phyloP scores from a whole-genome alignment of 495 filamentous ascomycete species.

The Pyronema omphalodes region DNA sequence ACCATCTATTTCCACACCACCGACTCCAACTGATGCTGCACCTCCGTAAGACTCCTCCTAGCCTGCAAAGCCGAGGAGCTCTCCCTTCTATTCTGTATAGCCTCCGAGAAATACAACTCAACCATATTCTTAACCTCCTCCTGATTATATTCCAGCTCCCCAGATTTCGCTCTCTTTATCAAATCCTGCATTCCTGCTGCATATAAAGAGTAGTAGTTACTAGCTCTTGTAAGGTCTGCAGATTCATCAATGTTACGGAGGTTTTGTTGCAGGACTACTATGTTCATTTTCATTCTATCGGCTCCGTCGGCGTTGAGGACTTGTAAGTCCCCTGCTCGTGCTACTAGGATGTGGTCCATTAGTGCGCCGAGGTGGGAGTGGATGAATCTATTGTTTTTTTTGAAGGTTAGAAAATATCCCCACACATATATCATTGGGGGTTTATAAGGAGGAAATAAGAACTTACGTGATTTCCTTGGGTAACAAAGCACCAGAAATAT shows the following conservation, averaged over 20 bases:
- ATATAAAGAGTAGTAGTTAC: constrained; percentile 66
- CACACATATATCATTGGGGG: not conserved
- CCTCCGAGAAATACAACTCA: constrained; percentile 71
- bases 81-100: constrained; percentile 21
- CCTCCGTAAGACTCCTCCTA: constrained; percentile 18
- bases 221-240: constrained; percentile 48
- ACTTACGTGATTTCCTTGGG: constrained; percentile 34
- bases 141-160: constrained; percentile 43
- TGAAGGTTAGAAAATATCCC: not conserved
- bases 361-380: constrained; percentile 52
- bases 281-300: constrained; percentile 68
- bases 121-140: constrained; percentile 72
- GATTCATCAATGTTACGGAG: constrained; percentile 75
- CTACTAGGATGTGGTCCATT: constrained; percentile 49
- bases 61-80: constrained; percentile 21
- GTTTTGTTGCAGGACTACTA: constrained; percentile 86
- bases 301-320: constrained; percentile 61
- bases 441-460: not conserved
- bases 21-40: no score
- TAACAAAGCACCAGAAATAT: constrained; percentile 49
- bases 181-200: constrained; percentile 45
- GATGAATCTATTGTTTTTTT: constrained; percentile 57
- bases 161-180: constrained; percentile 21
- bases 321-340: constrained; percentile 42
- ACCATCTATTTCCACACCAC: no score